Conservation (phyloP, 345 rosid species). For the Lepidium sativum region DNA sequence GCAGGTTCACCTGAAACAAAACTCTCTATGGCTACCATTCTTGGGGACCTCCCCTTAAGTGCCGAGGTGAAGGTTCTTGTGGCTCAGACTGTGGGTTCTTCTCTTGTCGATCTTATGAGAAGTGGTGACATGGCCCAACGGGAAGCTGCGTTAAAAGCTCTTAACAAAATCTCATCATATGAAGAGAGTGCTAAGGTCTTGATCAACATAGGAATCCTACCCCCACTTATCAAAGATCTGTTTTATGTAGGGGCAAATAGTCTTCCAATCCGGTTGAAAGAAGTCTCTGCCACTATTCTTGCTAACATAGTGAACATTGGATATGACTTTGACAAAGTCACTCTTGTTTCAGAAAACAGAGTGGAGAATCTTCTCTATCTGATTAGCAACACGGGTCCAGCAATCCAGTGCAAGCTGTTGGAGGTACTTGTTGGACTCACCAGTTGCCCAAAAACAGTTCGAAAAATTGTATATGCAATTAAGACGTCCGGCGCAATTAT, state of each 20-base stretch:
- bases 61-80: slow-evolving; percentile 73
- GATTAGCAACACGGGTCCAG: slow-evolving; percentile 95
- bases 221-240: slow-evolving; percentile 82
- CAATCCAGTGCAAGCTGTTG: slow-evolving; percentile 89
- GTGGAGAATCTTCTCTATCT: slow-evolving; percentile 73
- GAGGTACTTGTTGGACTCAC: slow-evolving; percentile 98
- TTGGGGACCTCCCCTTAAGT: slow-evolving; percentile 80
- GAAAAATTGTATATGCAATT: slow-evolving; percentile 66
- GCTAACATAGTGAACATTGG: slow-evolving; percentile 80
- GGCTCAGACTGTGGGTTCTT: slow-evolving; percentile 72
- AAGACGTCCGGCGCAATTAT: slow-evolving; percentile 85
- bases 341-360: slow-evolving; percentile 76
- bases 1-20: slow-evolving; percentile 84
- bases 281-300: slow-evolving; percentile 88
- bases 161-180: slow-evolving; percentile 75
- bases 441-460: slow-evolving; percentile 42
- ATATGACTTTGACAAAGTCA: slow-evolving; percentile 55
- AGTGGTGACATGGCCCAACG: slow-evolving; percentile 58
- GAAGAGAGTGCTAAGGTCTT: slow-evolving; percentile 78
- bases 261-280: slow-evolving; percentile 82
- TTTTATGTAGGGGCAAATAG: slow-evolving; percentile 64
- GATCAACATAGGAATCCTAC: slow-evolving; percentile 79
- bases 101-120: slow-evolving; percentile 71
- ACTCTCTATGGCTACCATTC: slow-evolving; percentile 78
- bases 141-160: slow-evolving; percentile 84